Conservation (phyloP, 306 rosid genomes). For the Vigna reflexopilosa region DNA sequence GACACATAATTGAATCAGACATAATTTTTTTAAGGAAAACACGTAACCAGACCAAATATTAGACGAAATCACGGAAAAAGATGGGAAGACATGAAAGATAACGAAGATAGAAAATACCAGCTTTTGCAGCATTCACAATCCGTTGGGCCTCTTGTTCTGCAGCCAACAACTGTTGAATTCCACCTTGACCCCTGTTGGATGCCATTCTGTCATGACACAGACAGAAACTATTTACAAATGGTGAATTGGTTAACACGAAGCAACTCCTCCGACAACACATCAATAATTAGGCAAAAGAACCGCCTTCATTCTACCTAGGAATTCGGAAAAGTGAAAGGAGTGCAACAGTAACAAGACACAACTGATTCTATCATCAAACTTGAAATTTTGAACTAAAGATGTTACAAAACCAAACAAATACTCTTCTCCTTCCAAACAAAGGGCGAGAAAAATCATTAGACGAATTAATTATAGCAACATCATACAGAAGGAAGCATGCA, state of each 20-base stretch:
- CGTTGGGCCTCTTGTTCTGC: conserved; percentile 98
- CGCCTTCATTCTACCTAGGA: background rate
- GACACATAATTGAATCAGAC: background rate
- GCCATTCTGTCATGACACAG: conserved; percentile 69
- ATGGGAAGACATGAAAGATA: background rate
- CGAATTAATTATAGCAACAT: background rate
- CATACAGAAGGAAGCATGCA: background rate
- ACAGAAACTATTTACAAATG: conserved; percentile 15
- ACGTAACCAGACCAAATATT: background rate
- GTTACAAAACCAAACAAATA: background rate
- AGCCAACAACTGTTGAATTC: conserved; percentile 95
- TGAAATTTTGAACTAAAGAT: conserved; percentile 2
- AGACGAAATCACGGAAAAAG: background rate
- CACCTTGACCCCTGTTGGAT: conserved; percentile 84
- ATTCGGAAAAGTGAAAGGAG: background rate
- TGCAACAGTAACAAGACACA: background rate
- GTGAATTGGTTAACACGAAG: conserved; percentile 21
- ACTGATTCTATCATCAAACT: background rate
- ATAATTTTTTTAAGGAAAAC: background rate
- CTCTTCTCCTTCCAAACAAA: conserved; percentile 3
- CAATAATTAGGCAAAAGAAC: background rate
- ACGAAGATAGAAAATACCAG: conserved; percentile 56
- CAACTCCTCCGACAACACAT: background rate
- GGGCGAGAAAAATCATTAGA: background rate
- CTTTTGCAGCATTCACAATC: conserved; percentile 90